These are phyloP conservation scores for Saccharomyces hybrid DNA, from an alignment of 1,139 yeast species.

Conservation along the genomic window DNA sequence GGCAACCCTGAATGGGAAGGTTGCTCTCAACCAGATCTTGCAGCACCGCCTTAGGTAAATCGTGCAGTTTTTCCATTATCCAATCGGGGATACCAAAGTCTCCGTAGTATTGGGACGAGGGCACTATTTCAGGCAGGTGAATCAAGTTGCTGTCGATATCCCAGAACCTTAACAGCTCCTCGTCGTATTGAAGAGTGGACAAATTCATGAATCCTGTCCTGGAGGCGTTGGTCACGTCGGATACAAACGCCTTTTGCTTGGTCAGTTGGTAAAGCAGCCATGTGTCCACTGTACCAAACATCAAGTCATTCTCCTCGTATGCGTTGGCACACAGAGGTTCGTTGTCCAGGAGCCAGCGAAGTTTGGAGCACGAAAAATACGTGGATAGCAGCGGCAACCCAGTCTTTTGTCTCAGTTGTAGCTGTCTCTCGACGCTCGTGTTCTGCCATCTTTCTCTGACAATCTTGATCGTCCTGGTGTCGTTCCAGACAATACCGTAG, in stretches of 20 bases:
- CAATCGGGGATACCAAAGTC: too few species aligned
- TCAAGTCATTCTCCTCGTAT: constrained; percentile 68
- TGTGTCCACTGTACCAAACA: constrained; percentile 92
- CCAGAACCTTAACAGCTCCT: constrained; percentile 63
- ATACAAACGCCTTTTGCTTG: constrained; percentile 59
- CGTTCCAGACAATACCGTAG: constrained; percentile 91
- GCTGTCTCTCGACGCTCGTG: constrained; percentile 52
- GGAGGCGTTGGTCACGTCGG: constrained; percentile 88
- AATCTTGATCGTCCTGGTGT: constrained; percentile 73
- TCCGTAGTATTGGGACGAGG: too few species aligned
- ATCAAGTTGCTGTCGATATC: too few species aligned
- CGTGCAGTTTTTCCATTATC: too few species aligned
- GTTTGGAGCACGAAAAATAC: constrained; percentile 85
- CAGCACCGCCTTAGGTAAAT: too few species aligned
- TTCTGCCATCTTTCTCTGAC: constrained; percentile 57
- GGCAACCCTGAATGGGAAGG: too few species aligned
- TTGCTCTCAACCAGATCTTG: too few species aligned
- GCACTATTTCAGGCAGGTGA: too few species aligned
- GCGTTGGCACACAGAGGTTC: constrained; percentile 57
- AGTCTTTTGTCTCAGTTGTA: constrained; percentile 54
- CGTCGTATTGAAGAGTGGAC: constrained; percentile 68
- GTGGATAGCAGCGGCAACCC: constrained; percentile 82
- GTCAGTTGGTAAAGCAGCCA: constrained; percentile 89
- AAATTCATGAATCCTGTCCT: constrained; percentile 89
- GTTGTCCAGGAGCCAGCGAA: constrained; percentile 85